These are phyloP conservation scores for Didymella pinodella DNA, from an alignment of 2,329 filamentous ascomycete species.

Conservation along the genomic window DNA sequence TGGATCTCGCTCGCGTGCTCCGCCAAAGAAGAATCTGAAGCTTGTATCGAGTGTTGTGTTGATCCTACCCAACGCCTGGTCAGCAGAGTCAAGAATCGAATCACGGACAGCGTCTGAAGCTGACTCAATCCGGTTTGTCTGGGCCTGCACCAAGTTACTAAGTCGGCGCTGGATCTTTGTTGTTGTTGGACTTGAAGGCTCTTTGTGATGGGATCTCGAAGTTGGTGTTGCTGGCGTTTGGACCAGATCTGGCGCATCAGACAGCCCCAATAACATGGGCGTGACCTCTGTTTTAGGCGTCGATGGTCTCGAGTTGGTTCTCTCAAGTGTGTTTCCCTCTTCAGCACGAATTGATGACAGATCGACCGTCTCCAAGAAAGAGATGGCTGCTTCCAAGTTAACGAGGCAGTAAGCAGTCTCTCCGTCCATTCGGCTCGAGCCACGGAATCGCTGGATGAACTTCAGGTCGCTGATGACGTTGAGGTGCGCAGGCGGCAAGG, in stretches of 20 bases:
- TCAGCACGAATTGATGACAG: constrained; percentile 85
- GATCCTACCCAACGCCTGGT: constrained; percentile 91
- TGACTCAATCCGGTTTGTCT: constrained; percentile 80
- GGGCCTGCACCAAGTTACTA: constrained; percentile 85
- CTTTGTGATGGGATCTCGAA: constrained; percentile 29
- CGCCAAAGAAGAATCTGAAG: constrained; percentile 91
- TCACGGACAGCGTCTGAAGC: constrained; percentile 80
- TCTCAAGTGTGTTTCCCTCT: constrained; percentile 70
- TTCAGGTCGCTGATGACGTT: constrained; percentile 93
- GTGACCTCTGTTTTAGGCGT: constrained; percentile 53
- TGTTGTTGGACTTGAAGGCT: constrained; percentile 49
- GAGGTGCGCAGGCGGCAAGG: constrained; percentile 82
- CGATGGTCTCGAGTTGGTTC: constrained; percentile 58
- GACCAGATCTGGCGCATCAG: constrained; percentile 49
- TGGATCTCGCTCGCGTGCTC: constrained; percentile 73
- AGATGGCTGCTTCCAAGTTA: constrained; percentile 92
- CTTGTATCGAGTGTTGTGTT: constrained; percentile 89
- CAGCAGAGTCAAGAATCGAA: constrained; percentile 78
- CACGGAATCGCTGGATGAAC: constrained; percentile 92
- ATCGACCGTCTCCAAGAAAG: constrained; percentile 94
- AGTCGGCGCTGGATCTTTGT: constrained; percentile 74
- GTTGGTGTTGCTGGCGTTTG: constrained; percentile 50
- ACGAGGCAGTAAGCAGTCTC: constrained; percentile 96
- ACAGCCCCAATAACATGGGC: constrained; percentile 51
- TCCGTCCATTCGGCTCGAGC: constrained; percentile 84